Conservation (phyloP, 345 rosid species). For the Heritiera littoralis region DNA sequence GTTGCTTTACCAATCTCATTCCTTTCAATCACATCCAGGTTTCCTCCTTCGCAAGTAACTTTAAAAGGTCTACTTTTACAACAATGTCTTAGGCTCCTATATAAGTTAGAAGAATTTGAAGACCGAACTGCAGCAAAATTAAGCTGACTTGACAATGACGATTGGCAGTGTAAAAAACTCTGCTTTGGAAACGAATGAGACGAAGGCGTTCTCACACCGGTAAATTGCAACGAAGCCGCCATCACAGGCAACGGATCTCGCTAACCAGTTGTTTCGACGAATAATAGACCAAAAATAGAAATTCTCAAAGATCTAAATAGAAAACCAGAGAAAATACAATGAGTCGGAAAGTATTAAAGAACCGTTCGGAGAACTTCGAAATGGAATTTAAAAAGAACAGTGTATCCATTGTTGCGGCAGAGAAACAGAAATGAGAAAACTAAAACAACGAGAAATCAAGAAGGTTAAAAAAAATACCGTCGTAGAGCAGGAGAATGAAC, state of each 20-base stretch:
- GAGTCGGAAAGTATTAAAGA: background rate
- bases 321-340: background rate
- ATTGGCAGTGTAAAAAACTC: conserved; percentile 14
- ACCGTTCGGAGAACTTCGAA: background rate
- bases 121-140: conserved; percentile 21
- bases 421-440: background rate
- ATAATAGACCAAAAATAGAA: background rate
- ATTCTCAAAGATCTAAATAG: background rate
- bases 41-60: conserved; percentile 39
- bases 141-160: conserved; percentile 24
- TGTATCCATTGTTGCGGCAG: background rate
- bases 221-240: conserved; percentile 29
- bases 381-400: background rate
- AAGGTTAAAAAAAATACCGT: background rate
- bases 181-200: conserved; percentile 5
- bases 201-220: conserved; percentile 17
- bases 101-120: conserved; percentile 11
- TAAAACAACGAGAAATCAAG: background rate
- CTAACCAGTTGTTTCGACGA: conserved; percentile 26
- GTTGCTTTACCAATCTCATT: conserved; percentile 15
- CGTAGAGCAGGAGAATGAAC: background rate
- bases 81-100: conserved; percentile 16
- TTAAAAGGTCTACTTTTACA: conserved; percentile 30
- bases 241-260: conserved; percentile 17
- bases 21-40: conserved; percentile 43